Evolutionary conservation across 257 asterid genomes (phyloP), one percentile per base, ranked within the genome.

Genomic region (Handroanthus guayacan): DNA sequence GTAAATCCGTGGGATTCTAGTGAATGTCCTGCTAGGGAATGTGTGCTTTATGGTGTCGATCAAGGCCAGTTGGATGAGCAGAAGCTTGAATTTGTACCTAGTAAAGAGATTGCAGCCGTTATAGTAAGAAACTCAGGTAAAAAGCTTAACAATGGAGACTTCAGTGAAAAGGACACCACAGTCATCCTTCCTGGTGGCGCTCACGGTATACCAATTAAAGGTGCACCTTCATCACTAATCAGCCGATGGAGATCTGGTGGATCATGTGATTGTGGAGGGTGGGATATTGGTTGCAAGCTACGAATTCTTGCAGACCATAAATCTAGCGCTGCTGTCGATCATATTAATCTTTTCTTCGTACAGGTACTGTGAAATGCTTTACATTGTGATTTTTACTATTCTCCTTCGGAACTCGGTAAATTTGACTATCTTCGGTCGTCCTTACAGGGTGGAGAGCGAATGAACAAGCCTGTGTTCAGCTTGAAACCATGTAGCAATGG

Each of bases 221-320:
- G 97, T 14, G 79, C 84, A 9, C 98, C 98, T 58, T 89, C 98
- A 0, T 87, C 98, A 0, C 83, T 95, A 65, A 84, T 93, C 56
- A 81, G 81, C 77, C 82, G 99, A 67, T 92, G 98, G 98, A 86
- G 80, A 84, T 87, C 91, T 47, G 89, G 95, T 50, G 99, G 98
- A 80, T 78, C 74, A 7, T 95, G 99, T 79, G 99, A 95, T 79
- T 95, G 99, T 81, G 99, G 97, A 76, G 99, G 99, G 36, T 95
- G 99, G 99, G 99, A 95, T 72, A 82, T 89, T 2, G 99, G 99
- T 74, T 95, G 99, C 94, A 91, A 89, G 87, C 88, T 95, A 54
- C 86, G 84, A 66, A 65, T 95, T 58, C 97, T 95, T 18, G 41
- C 82, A 36, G 85, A 90, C 70, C 50, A 71, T 45, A 74, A 82